Evolutionary conservation across 192 early-diverging fungal genomes (phyloP).

Genomic region (Coemansia sp.): DNA sequence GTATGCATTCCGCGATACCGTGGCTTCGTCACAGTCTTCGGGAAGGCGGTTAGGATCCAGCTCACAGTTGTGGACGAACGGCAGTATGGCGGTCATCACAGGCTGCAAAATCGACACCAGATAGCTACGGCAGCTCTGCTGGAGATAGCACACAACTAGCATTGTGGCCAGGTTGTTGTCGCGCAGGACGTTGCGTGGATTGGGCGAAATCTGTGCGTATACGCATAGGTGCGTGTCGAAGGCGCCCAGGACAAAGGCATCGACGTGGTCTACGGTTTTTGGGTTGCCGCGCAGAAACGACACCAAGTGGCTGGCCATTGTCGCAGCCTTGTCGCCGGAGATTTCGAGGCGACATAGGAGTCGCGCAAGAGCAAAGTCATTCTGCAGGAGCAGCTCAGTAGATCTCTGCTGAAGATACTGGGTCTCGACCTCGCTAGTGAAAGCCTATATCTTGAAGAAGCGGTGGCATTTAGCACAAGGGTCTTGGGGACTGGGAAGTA

Average conservation of each 20-base stretch:
- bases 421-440: slow-evolving; percentile 50
- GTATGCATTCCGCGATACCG: slow-evolving; percentile 39
- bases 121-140: slow-evolving; percentile 51
- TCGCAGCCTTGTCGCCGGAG: slow-evolving; percentile 50
- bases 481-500: neutral
- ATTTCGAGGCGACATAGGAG: slow-evolving; percentile 42
- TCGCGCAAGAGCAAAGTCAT: slow-evolving; percentile 39
- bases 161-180: slow-evolving; percentile 55
- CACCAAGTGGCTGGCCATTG: slow-evolving; percentile 53
- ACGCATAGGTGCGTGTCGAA: slow-evolving; percentile 41
- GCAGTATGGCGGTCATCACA: slow-evolving; percentile 43
- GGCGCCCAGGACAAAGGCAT: slow-evolving; percentile 47
- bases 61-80: slow-evolving; percentile 55
- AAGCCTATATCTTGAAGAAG: slow-evolving; percentile 23
- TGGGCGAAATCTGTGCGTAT: slow-evolving; percentile 31
- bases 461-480: neutral
- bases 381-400: slow-evolving; percentile 44
- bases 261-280: slow-evolving; percentile 37
- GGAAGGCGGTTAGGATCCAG: slow-evolving; percentile 50
- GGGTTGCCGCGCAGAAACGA: slow-evolving; percentile 55
- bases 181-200: slow-evolving; percentile 40
- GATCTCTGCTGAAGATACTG: slow-evolving; percentile 53
- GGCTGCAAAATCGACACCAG: slow-evolving; percentile 55
- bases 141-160: slow-evolving; percentile 55
- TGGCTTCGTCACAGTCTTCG: slow-evolving; percentile 18